Evolutionary conservation across 176 grass and related monocot species (phyloP).

Genomic region (Cocos nucifera): DNA sequence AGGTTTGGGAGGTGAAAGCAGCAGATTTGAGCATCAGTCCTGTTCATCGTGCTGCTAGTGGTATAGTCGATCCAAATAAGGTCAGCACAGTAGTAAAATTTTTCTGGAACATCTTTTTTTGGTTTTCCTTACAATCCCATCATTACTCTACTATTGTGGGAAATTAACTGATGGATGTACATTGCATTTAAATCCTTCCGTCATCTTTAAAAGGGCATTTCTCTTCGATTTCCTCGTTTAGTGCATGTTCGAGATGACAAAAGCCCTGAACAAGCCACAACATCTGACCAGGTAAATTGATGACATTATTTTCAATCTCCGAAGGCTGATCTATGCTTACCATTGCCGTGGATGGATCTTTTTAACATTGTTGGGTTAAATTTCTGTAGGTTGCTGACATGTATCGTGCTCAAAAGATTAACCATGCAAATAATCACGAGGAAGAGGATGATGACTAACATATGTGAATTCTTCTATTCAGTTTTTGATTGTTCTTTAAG

Average conservation of each 20-base stretch:
- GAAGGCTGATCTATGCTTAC: neutral
- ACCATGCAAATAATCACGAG: constrained; percentile 58
- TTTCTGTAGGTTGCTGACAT: constrained; percentile 73
- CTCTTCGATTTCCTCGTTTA: constrained; percentile 86
- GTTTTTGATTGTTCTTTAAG: no score
- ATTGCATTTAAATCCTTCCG: no score
- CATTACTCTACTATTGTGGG: no score
- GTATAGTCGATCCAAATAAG: constrained; percentile 87
- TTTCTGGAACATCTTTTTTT: constrained; percentile 3
- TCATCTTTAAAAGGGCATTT: constrained; percentile 58
- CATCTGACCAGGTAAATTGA: constrained; percentile 67
- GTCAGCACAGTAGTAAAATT: constrained; percentile 30
- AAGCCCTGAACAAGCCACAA: constrained; percentile 74
- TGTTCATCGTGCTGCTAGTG: constrained; percentile 92
- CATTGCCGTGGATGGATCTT: neutral
- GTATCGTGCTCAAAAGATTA: constrained; percentile 91
- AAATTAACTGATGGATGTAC: no score
- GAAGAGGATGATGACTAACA: constrained; percentile 85
- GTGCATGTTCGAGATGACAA: constrained; percentile 83
- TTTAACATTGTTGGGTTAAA: constrained; percentile 4
- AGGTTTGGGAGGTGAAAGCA: constrained; percentile 99
- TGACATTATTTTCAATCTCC: neutral
- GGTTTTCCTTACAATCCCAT: no score
- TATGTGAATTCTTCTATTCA: neutral
- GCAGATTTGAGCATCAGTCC: constrained; percentile 99